Percentiles rank a stretch among this genome's conserved stretches.
These are phyloP conservation scores for Stipa capillata DNA, from an alignment of 176 grass and related monocot genomes.

Conservation along the genomic window DNA sequence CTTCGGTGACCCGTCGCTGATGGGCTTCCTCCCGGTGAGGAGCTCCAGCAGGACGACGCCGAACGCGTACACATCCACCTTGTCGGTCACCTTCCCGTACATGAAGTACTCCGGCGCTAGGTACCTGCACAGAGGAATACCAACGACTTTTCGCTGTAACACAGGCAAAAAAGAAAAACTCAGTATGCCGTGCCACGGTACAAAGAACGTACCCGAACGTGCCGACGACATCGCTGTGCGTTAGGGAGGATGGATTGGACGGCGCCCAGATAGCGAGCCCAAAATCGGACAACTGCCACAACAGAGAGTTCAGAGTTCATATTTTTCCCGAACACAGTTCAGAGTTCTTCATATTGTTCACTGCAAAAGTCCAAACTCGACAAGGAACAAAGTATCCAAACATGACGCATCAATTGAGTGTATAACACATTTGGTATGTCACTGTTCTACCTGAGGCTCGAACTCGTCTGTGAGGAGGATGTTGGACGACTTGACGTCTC, in stretches of 20 bases:
- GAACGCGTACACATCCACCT: conserved; percentile 96
- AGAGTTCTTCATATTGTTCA: neutral
- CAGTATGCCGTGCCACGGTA: neutral
- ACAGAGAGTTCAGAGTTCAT: neutral
- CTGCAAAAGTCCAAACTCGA: neutral
- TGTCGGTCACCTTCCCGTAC: conserved; percentile 90
- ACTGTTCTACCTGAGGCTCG: conserved; percentile 53
- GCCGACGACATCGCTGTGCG: conserved; percentile 76
- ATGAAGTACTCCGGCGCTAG: conserved; percentile 98
- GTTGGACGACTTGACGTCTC: conserved; percentile 98
- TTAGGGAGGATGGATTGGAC: conserved; percentile 28
- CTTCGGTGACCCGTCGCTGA: conserved; percentile 59
- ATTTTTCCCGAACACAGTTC: too few relatives aligned
- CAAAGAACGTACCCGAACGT: conserved; percentile 68
- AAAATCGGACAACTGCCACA: conserved; percentile 86
- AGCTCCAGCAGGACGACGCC: conserved; percentile 96
- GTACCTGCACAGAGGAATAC: conserved; percentile 30
- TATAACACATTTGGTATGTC: neutral
- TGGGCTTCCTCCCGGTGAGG: conserved; percentile 75
- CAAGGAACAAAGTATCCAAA: neutral
- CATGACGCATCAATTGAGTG: too few relatives aligned
- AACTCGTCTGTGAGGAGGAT: conserved; percentile 72
- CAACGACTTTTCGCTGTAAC: neutral
- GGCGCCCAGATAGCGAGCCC: conserved; percentile 89
- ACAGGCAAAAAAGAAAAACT: too few relatives aligned